Evolutionary conservation across 2,329 filamentous ascomycete genomes (phyloP).

Genomic region (Seiridium cupressi): DNA sequence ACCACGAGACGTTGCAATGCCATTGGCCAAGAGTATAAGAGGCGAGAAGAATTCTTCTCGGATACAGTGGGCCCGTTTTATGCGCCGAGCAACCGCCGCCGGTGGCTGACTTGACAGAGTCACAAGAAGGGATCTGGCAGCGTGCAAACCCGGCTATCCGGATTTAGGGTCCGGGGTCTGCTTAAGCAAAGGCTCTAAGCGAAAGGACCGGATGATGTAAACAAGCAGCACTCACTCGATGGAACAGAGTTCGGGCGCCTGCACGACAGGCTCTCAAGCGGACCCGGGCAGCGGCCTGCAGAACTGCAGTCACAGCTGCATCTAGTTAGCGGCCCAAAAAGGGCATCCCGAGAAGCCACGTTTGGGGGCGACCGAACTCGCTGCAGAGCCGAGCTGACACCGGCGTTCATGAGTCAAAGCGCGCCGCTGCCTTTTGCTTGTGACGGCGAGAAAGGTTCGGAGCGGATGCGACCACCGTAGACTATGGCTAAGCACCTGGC

Average conservation of each 20-base stretch:
- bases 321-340: background rate
- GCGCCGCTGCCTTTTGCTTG: background rate
- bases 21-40: background rate
- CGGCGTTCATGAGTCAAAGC: slow-evolving; percentile 3
- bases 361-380: background rate
- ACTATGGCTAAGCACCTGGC: background rate
- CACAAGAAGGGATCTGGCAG: background rate
- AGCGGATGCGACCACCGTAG: background rate
- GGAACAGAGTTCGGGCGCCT: background rate
- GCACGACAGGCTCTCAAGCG: no score
- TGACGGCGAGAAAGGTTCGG: background rate
- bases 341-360: background rate
- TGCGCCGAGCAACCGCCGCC: slow-evolving; percentile 2
- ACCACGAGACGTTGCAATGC: background rate
- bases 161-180: background rate
- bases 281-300: no score
- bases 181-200: background rate
- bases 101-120: background rate
- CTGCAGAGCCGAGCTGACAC: background rate
- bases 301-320: no score
- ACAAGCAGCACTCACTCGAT: background rate
- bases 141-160: background rate
- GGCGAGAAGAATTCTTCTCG: background rate
- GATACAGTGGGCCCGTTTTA: background rate
- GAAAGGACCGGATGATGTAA: background rate